A percentile compares a stretch with the other conserved stretches of the same genome.
Evolutionary conservation across 2,329 filamentous ascomycete species (phyloP).

Genomic region (Botrytis fragariae): DNA sequence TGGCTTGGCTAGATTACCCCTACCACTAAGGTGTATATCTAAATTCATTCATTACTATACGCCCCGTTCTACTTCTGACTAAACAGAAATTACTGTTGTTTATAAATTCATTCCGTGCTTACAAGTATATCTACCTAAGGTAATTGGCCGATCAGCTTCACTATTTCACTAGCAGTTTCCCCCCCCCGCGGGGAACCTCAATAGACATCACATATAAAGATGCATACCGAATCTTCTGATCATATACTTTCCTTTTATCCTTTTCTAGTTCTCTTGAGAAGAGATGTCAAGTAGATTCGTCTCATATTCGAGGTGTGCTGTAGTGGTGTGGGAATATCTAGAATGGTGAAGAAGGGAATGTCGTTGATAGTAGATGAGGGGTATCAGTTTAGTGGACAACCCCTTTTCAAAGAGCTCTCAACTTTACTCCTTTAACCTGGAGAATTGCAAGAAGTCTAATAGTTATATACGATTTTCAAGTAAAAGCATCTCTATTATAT

Average conservation of each 20-base stretch:
- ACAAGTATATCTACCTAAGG: neutral
- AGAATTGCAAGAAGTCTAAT: neutral
- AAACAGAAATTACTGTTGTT: neutral
- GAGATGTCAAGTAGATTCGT: neutral
- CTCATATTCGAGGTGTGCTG: neutral
- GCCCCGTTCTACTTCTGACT: neutral
- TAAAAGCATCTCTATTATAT: too few species aligned
- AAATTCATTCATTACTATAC: neutral
- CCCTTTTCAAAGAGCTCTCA: neutral
- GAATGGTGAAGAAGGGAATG: neutral
- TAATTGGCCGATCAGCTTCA: neutral
- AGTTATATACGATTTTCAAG: neutral
- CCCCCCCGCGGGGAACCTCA: neutral
- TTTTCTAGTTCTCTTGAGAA: neutral
- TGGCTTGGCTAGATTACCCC: neutral
- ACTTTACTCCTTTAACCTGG: neutral
- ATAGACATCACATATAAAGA: neutral
- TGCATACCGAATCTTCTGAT: neutral
- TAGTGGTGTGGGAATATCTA: neutral
- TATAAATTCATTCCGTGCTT: neutral
- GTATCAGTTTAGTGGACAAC: neutral
- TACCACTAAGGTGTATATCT: neutral
- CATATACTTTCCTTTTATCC: neutral
- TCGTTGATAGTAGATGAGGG: neutral
- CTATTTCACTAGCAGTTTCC: neutral